Percentiles rank a stretch among this genome's conserved stretches.
phyloP scores from a whole-genome alignment of 2,329 filamentous ascomycete genomes.

The Teratosphaeria gauchensis region DNA sequence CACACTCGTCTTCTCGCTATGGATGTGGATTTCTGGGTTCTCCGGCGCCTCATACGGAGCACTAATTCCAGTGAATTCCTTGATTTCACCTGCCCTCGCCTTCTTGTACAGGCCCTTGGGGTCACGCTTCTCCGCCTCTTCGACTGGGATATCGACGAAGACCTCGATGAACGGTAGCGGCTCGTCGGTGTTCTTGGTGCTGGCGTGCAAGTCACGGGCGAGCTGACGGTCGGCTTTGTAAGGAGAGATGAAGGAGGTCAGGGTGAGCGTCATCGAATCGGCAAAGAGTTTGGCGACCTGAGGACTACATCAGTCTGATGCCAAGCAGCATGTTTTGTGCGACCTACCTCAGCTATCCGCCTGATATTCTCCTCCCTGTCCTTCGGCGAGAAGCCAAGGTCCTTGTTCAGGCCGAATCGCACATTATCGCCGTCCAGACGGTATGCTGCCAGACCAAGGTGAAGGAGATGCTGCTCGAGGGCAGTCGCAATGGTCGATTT shows the following conservation, averaged over 20 bases:
- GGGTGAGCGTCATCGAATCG: conserved; percentile 74
- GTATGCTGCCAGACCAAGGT: conserved; percentile 74
- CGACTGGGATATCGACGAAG: conserved; percentile 81
- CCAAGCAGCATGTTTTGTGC: neutral
- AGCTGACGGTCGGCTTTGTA: conserved; percentile 79
- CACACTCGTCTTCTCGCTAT: conserved; percentile 70
- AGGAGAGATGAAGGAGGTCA: conserved; percentile 95
- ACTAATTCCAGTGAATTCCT: conserved; percentile 92
- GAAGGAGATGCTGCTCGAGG: conserved; percentile 91
- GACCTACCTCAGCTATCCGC: conserved; percentile 67
- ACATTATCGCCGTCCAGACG: conserved; percentile 97
- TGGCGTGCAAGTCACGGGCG: conserved; percentile 69
- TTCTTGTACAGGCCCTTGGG: conserved; percentile 98
- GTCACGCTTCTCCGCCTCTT: conserved; percentile 87
- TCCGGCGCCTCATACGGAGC: conserved; percentile 89
- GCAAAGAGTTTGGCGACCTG: conserved; percentile 92
- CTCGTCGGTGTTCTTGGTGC: conserved; percentile 44
- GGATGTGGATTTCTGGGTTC: conserved; percentile 77
- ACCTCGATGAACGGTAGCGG: conserved; percentile 87
- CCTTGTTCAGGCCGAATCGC: conserved; percentile 95
- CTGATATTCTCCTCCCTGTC: conserved; percentile 98
- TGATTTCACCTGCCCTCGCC: conserved; percentile 84
- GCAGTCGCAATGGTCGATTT: conserved; percentile 96
- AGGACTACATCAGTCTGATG: neutral
- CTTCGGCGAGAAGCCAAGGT: conserved; percentile 85